Percentiles rank a stretch among this genome's conserved stretches.
Evolutionary conservation across 176 grass and related monocot species (phyloP).

Genomic region (Olyra latifolia): DNA sequence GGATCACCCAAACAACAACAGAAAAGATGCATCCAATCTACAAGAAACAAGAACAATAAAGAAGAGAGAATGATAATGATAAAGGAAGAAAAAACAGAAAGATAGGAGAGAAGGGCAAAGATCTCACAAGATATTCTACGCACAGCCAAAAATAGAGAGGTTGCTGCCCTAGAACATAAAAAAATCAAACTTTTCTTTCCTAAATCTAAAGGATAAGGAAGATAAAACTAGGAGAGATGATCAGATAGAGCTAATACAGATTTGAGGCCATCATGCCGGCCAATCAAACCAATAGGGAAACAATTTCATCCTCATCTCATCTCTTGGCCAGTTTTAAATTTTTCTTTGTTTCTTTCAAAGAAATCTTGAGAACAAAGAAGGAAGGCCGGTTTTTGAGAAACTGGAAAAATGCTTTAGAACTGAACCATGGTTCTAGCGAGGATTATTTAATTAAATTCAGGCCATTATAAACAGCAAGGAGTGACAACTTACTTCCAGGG

Average conservation of each 20-base stretch:
- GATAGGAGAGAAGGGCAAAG: not conserved
- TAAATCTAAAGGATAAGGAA: not conserved
- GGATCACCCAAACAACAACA: too few relatives aligned
- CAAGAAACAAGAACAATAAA: not conserved
- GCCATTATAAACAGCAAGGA: not conserved
- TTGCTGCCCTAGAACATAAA: not conserved
- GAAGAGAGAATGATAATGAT: too few relatives aligned
- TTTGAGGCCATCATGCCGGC: not conserved
- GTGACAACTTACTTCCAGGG: conserved; percentile 64
- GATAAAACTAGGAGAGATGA: not conserved
- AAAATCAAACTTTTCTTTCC: not conserved
- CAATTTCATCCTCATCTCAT: not conserved
- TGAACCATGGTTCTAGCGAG: not conserved
- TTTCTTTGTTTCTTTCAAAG: too few relatives aligned
- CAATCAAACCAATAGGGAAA: not conserved
- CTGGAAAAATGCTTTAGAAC: too few relatives aligned
- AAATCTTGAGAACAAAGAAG: too few relatives aligned
- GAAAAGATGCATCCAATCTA: not conserved
- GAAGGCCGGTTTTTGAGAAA: too few relatives aligned
- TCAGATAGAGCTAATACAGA: not conserved
- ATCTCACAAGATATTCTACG: not conserved
- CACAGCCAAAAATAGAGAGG: not conserved
- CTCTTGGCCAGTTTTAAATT: too few relatives aligned
- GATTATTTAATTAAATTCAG: not conserved
- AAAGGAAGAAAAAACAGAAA: too few relatives aligned